Evolutionary conservation across 345 rosid species (phyloP).

Genomic region (Eutrema heterophyllum): DNA sequence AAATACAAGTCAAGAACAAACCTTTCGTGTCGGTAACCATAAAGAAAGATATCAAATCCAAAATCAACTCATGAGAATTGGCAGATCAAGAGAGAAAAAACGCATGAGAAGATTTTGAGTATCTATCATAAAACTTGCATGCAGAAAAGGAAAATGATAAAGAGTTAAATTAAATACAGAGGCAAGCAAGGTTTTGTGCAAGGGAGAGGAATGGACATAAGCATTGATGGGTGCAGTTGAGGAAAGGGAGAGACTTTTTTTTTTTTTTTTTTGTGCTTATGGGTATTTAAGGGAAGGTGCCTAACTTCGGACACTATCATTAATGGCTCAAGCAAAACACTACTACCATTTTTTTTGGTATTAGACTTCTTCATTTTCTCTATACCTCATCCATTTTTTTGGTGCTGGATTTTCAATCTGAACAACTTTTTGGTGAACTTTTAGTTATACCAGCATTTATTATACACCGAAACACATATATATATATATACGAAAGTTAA

Average conservation of each 20-base stretch:
- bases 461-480: background rate
- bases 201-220: constrained; percentile 15
- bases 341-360: background rate
- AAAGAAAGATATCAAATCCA: background rate
- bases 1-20: constrained; percentile 27
- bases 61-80: constrained; percentile 15
- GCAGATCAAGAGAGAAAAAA: constrained; percentile 20
- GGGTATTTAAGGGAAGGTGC: constrained; percentile 19
- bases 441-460: background rate
- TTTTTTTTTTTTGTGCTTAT: background rate
- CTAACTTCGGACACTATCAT: constrained; percentile 28
- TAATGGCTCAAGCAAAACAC: constrained; percentile 14
- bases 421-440: background rate
- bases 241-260: constrained; percentile 9
- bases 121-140: constrained; percentile 25
- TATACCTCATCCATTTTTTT: background rate
- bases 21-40: constrained; percentile 33
- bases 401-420: background rate
- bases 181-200: background rate
- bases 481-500: background rate
- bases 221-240: constrained; percentile 35
- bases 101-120: constrained; percentile 5
- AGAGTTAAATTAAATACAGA: background rate
- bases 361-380: background rate
- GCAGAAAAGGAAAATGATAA: constrained; percentile 8